Conservation (phyloP, 1,284 basidiomycete species). For the Melampsora abietis-canadensis region DNA sequence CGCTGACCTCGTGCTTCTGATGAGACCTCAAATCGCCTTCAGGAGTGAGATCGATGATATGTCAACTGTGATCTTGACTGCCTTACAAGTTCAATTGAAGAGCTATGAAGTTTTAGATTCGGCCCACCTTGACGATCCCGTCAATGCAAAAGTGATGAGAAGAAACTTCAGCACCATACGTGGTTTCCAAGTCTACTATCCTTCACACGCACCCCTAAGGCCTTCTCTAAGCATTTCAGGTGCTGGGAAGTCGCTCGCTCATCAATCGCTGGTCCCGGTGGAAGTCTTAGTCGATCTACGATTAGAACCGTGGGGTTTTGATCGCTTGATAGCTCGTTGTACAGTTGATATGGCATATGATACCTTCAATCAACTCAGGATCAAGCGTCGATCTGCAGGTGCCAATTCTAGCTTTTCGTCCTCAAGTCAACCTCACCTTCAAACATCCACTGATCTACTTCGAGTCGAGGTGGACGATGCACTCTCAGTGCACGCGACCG, state of each 20-base stretch:
- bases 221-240: slow-evolving; percentile 6
- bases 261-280: slow-evolving; percentile 64
- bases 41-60: slow-evolving; percentile 64
- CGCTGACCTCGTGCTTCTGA: slow-evolving; percentile 74
- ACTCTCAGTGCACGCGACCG: slow-evolving; percentile 82
- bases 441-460: slow-evolving; percentile 40
- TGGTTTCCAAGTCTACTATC: slow-evolving; percentile 84
- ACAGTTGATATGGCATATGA: slow-evolving; percentile 83
- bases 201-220: slow-evolving; percentile 53
- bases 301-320: slow-evolving; percentile 76
- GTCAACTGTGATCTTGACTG: slow-evolving; percentile 72
- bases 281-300: slow-evolving; percentile 82
- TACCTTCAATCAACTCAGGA: slow-evolving; percentile 85
- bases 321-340: slow-evolving; percentile 84
- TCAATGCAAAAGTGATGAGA: slow-evolving; percentile 80
- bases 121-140: slow-evolving; percentile 72
- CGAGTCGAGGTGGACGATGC: slow-evolving; percentile 40
- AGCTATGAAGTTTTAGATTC: slow-evolving; percentile 78
- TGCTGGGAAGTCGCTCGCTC: slow-evolving; percentile 26
- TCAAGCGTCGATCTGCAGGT: slow-evolving; percentile 43
- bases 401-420: slow-evolving; percentile 39
- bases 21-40: slow-evolving; percentile 87
- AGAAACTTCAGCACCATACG: slow-evolving; percentile 72
- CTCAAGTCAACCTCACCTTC: slow-evolving; percentile 42
- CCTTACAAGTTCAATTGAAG: slow-evolving; percentile 76